Conservation (phyloP, 2,329 filamentous ascomycete genomes). For the Alternaria incomplexa region DNA sequence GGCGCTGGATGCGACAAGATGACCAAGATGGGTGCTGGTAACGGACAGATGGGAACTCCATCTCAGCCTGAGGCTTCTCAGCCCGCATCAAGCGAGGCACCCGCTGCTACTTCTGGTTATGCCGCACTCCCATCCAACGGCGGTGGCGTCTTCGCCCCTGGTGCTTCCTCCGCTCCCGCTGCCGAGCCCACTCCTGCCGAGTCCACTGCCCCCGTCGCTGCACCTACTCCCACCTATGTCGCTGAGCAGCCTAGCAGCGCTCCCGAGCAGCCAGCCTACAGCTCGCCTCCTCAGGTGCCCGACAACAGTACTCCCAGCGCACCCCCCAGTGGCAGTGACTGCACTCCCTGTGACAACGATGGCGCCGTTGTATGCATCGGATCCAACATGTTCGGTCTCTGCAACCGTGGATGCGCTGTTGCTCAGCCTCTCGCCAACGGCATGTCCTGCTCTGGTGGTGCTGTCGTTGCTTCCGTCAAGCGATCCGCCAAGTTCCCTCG, state of each 20-base stretch:
- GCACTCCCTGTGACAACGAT: constrained; percentile 48
- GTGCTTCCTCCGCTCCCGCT: constrained; percentile 36
- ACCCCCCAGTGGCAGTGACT: constrained; percentile 18
- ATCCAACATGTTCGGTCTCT: constrained; percentile 51
- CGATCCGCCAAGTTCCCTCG: constrained; percentile 30
- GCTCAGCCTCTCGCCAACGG: constrained; percentile 50
- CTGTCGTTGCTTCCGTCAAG: constrained; percentile 21
- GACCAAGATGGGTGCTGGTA: constrained; percentile 40
- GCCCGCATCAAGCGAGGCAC: neutral
- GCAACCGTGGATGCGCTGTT: constrained; percentile 52
- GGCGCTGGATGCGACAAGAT: constrained; percentile 42
- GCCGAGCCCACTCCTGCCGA: constrained; percentile 4
- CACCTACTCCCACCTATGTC: constrained; percentile 3
- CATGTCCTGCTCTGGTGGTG: constrained; percentile 49
- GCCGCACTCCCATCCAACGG: constrained; percentile 16
- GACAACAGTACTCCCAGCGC: constrained; percentile 16
- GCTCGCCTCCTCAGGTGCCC: constrained; percentile 1
- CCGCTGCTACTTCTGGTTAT: constrained; percentile 4
- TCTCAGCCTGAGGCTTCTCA: constrained; percentile 10
- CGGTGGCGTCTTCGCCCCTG: constrained; percentile 35
- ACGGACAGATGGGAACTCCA: constrained; percentile 36
- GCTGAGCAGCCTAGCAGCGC: constrained; percentile 11
- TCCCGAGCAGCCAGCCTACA: constrained; percentile 10
- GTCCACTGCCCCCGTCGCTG: neutral
- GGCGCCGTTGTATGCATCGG: constrained; percentile 55